Base-by-base conservation (phyloP, 129 eudicot species). In the Scalesia atractyloides region DNA sequence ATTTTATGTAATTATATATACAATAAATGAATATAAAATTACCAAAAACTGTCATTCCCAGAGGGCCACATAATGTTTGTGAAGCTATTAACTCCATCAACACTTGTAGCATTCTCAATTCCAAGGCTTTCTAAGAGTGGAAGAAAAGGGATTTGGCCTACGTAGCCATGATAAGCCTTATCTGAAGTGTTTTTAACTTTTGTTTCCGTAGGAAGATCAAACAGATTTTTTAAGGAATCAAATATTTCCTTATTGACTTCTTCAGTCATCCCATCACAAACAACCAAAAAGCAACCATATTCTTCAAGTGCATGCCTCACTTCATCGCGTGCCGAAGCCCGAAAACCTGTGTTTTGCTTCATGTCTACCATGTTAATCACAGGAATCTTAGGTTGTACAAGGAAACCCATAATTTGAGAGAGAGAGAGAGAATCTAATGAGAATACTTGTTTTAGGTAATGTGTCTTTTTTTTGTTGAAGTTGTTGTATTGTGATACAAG, bases 71-170 rank as follows among this genome's bases (percentile, higher is more conserved):
- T 76, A 63, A 64, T 58, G 16, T 80, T 62, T 1, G 80, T 71
- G 79, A 87, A 84, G 69, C 73, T 82, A 24, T 73, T 74, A 72
- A 80, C 79, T 44, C 80, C 79, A 70, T 85, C 66, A 70, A 54
- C 24, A 37, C 73, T 74, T 0, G 87, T 78, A 15, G 86, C 80
- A 53, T 85, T 73, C 13, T 71, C 79, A 62, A 87, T 85, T 15
- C 94, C 90, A 49, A 87, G 7, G 80, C 90, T 77, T 63, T 87
- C 94, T 15, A 72, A 67, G 24, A 80, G 82, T n/a, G 94, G 94
- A 75, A 81, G 75, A 65, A 64, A 73, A 10, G 82, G 81, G 54
- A 71, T 14, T 67, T 78, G 82, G 5, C 86, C 89, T 9, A 80
- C 73, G 36, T 85, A 88, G 16, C 84, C 86, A 83, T 82, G 80